phyloP scores from a whole-genome alignment of 352 stramenopile species.

The Phytophthora crassamura region DNA sequence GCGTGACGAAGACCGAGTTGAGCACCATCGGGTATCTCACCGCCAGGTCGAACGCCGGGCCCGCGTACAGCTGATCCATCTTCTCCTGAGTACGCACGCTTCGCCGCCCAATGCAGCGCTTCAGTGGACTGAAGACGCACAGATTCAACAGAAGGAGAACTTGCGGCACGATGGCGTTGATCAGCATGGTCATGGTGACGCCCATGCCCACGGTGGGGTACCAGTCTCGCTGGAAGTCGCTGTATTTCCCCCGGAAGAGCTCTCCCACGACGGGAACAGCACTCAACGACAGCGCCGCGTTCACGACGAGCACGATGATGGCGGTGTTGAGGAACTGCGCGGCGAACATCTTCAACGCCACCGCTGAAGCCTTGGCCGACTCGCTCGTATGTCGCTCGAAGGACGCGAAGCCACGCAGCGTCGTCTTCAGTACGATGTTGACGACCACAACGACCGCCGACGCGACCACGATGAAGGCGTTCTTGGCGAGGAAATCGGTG shows the following conservation, averaged over 20 bases:
- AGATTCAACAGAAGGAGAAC: constrained; percentile 63
- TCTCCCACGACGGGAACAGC: constrained; percentile 55
- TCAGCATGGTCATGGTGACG: constrained; percentile 88
- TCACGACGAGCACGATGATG: constrained; percentile 84
- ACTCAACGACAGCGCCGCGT: constrained; percentile 57
- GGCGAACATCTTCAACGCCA: constrained; percentile 82
- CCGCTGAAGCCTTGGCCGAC: constrained; percentile 74
- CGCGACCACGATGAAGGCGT: constrained; percentile 70
- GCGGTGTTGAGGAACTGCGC: constrained; percentile 88
- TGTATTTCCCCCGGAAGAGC: constrained; percentile 80
- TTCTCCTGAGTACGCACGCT: constrained; percentile 70
- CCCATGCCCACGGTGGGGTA: constrained; percentile 89
- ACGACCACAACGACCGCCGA: constrained; percentile 76
- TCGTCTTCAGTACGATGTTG: constrained; percentile 77
- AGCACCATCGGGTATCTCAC: constrained; percentile 85
- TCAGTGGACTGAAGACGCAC: constrained; percentile 62
- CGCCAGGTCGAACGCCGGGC: constrained; percentile 75
- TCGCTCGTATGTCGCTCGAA: constrained; percentile 87
- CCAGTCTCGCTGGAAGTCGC: constrained; percentile 87
- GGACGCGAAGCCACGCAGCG: constrained; percentile 65
- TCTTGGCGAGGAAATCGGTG: constrained; percentile 70
- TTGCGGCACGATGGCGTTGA: constrained; percentile 83
- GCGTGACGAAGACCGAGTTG: constrained; percentile 87
- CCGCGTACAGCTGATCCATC: constrained; percentile 84
- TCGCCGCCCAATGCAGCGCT: constrained; percentile 44